Percentiles rank a stretch among this genome's conserved stretches.
Conservation (phyloP, 2,329 filamentous ascomycete genomes). For the Hypoxylon sp. region DNA sequence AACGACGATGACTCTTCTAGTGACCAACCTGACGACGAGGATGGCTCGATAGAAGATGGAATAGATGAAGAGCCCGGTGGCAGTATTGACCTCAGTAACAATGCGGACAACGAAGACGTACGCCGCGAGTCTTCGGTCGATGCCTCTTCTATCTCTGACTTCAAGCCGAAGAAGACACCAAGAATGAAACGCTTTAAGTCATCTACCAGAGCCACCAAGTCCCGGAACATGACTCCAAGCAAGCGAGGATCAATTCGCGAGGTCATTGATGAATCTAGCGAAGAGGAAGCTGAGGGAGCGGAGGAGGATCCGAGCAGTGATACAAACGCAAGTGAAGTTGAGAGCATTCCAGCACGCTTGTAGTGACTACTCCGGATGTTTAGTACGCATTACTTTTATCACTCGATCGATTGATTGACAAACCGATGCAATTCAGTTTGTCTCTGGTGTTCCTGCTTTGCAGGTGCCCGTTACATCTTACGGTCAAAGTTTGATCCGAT, state of each 20-base stretch:
- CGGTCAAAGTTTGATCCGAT: background rate
- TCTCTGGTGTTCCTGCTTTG: background rate
- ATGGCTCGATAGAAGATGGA: slow-evolving; percentile 24
- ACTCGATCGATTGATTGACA: background rate
- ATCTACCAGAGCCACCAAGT: slow-evolving; percentile 8
- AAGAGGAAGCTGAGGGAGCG: slow-evolving; percentile 26
- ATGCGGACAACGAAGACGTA: slow-evolving; percentile 16
- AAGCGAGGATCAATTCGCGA: slow-evolving; percentile 12
- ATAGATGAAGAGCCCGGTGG: slow-evolving; percentile 4
- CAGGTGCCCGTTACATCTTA: background rate
- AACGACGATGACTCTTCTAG: background rate
- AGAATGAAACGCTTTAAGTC: slow-evolving; percentile 22
- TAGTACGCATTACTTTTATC: background rate
- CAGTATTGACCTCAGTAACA: slow-evolving; percentile 46
- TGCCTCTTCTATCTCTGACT: slow-evolving; percentile 29
- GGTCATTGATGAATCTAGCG: slow-evolving; percentile 20
- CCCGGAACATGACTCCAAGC: background rate
- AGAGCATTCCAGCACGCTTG: slow-evolving; percentile 52
- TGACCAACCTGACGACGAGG: slow-evolving; percentile 18
- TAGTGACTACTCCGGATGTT: background rate
- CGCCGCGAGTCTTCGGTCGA: slow-evolving; percentile 19
- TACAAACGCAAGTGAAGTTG: slow-evolving; percentile 53
- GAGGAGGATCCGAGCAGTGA: slow-evolving; percentile 50
- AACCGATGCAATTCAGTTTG: background rate
- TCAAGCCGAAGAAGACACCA: background rate